Base-by-base conservation (phyloP, 2,329 filamentous ascomycete species). In the Alternaria angustiovoidea region DNA sequence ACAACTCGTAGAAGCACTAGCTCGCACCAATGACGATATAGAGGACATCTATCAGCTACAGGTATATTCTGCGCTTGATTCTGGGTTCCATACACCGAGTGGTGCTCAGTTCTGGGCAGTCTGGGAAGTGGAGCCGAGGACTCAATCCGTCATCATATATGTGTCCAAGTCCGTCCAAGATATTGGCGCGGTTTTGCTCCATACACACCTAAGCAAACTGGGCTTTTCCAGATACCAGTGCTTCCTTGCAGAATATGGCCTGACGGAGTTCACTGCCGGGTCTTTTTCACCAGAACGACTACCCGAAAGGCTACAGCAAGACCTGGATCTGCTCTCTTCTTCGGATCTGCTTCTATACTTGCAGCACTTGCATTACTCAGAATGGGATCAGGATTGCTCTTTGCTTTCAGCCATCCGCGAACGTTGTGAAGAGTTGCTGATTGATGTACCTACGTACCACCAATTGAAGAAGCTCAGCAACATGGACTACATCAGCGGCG, bases 391-490 rank as follows among this genome's bases (percentile, higher is more conserved):
- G 30, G 60, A 61, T 34, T 78, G 75, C 55, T 68, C 69, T 5
- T 54, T 78, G n/a, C 64, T 77, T 7, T 66, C 66, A 7, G 58
- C 62, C 6, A 61, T 77, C 20, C 70, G 73, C 5, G 61, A 63
- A 11, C 62, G 67, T 30, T 77, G 75, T 62, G 66, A 77, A 61
- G 70, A 75, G 44, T 51, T 75, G 7, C 67, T 79, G 24, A 73
- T 79, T 9, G 75, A 78, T 32, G 61, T 75, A n/a, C 76, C 76
- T 1, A 76, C 76, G 4, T 78, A 75, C 41, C 68, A 71, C 11
- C 75, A 78, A 49, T 62, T 79, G 16, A 78, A 78, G 56, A 68
- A 74, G 52, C 63, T 72, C n/a, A 70, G 73, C 51, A 78, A 77
- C 51, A 70, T 76, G 64, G 75, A 78, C 7, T 79, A 75, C 36